Base-by-base conservation (phyloP, 306 rosid species). In the Vigna hirtella region DNA sequence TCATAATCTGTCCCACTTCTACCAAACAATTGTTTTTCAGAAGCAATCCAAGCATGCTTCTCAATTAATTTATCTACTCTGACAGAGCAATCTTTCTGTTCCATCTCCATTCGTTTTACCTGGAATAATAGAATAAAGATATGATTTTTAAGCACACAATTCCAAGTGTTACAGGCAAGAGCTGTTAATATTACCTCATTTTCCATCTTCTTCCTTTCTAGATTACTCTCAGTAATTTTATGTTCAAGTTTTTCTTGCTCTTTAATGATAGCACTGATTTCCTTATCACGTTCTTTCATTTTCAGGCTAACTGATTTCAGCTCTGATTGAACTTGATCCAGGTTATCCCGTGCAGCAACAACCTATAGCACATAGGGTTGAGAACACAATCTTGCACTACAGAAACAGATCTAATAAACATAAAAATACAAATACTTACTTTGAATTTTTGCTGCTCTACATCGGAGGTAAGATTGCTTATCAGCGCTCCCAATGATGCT, bases 201-300 rank as follows among this genome's bases (percentile, higher is more conserved):
- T 86, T 95, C 98, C 97, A 92, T 87, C 84, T 87, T 92, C 89
- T 95, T 95, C 87, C 88, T 87, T 85, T 91, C 96, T 73, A 95
- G 96, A 84, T 71, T 90, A 83, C 82, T 87, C 87, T 95, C 98
- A 53, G 83, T 88, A 61, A 95, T 85, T 77, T 89, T 89, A 73
- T 88, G 86, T 77, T 92, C 98, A 83, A 90, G 91, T 58, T 66
- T 79, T 71, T 89, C 84, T 77, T 88, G 95, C 57, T 89, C 97
- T 75, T 87, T 93, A 55, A 89, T 77, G 59, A 95, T 92, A 63
- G 74, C 76, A 79, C 87, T 88, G 47, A 95, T 95, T 80, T 88
- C 92, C 67, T 87, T 84, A 81, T 92, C 97, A 56, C 96, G 89
- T 77, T 95, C 92, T 85, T 95, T 91, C 93, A 92, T 88, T 88